Percentiles rank a stretch among this genome's conserved stretches.
phyloP scores from a whole-genome alignment of 805 yeast genomes.

The Priceomyces medius region DNA sequence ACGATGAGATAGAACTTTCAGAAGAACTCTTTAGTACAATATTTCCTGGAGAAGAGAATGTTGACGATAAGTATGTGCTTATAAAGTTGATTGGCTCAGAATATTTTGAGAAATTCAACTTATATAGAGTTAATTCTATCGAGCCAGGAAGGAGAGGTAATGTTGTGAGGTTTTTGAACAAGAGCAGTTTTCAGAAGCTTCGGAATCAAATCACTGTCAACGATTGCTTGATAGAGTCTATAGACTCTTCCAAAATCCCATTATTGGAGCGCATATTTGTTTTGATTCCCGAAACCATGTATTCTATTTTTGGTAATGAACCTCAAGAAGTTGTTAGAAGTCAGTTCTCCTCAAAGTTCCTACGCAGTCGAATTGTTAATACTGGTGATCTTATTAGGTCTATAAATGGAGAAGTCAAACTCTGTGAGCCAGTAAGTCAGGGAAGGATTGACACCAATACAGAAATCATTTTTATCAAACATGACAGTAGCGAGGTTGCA shows the following conservation, averaged over 20 bases:
- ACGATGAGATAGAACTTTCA: slow-evolving; percentile 32
- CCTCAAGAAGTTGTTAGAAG: slow-evolving; percentile 32
- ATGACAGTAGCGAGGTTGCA: slow-evolving; percentile 11
- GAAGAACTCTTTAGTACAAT: slow-evolving; percentile 32
- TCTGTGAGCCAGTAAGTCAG: slow-evolving; percentile 74
- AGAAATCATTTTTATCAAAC: slow-evolving; percentile 51
- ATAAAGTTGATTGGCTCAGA: slow-evolving; percentile 40
- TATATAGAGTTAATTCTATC: slow-evolving; percentile 37
- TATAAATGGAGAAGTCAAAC: slow-evolving; percentile 50
- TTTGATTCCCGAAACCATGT: slow-evolving; percentile 46
- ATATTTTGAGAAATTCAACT: slow-evolving; percentile 27
- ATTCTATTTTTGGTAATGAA: slow-evolving; percentile 30
- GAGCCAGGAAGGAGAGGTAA: slow-evolving; percentile 20
- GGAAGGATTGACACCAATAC: slow-evolving; percentile 54
- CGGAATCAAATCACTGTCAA: slow-evolving; percentile 43
- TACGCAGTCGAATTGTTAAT: slow-evolving; percentile 26
- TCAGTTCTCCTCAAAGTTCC: slow-evolving; percentile 27
- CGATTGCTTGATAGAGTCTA: slow-evolving; percentile 34
- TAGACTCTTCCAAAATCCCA: slow-evolving; percentile 32
- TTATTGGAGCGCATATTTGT: slow-evolving; percentile 45
- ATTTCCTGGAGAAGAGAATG: slow-evolving; percentile 22
- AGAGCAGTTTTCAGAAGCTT: slow-evolving; percentile 30
- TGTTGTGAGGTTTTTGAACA: slow-evolving; percentile 40
- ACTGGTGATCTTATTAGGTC: slow-evolving; percentile 44
- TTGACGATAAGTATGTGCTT: slow-evolving; percentile 24